Base-by-base conservation (phyloP, 2,329 filamentous ascomycete genomes). In the Cercospora canescens region DNA sequence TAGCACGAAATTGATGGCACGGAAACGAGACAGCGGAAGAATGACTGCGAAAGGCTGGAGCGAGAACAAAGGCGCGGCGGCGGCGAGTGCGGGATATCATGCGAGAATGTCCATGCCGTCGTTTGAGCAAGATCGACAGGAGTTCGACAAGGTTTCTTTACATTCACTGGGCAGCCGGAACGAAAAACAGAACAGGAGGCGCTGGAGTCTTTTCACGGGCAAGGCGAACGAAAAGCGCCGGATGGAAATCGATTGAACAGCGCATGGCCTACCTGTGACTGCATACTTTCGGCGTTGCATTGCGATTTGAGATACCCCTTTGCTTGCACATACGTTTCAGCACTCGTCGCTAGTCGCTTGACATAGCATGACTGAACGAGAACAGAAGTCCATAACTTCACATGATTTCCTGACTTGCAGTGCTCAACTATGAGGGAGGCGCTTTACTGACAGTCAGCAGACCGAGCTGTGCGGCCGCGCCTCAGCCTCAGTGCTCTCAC, bases 171-270 rank as follows among this genome's bases (percentile, higher is more conserved):
- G 60, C 11, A 62, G 50, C 34, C 28, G 60, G 32, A 52, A 56
- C 24, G 60, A 62, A 8, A 62, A 62, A 32, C 50, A 55, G 60
- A 62, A n/a, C 28, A 55, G 26, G 32, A 21, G 50, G 18, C 45
- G 32, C 24, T 62, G 60, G 60, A 30, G 32, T 2, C 60, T 26
- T 2, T 62, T 62, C 34, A 55, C 45, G 16, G 34, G 16, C 32
- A 55, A 62, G 24, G 48, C 21, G 34, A 26, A 28, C 6, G 48
- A 55, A 2, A 28, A 39, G n/a, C 18, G 11, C 7, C 41, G 60
- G 48, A 62, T 62, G 60, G 60, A 62, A 24, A 55, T 62, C 34
- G 60, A 62, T 24, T 62, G 45, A 62, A n/a, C 26, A 28, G 18
- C 52, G 28, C 18, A 18, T 55, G 16, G 28, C 3, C 32, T 11